Conservation (phyloP, 805 yeast species). For the Saccharomyces kudriavzevii region DNA sequence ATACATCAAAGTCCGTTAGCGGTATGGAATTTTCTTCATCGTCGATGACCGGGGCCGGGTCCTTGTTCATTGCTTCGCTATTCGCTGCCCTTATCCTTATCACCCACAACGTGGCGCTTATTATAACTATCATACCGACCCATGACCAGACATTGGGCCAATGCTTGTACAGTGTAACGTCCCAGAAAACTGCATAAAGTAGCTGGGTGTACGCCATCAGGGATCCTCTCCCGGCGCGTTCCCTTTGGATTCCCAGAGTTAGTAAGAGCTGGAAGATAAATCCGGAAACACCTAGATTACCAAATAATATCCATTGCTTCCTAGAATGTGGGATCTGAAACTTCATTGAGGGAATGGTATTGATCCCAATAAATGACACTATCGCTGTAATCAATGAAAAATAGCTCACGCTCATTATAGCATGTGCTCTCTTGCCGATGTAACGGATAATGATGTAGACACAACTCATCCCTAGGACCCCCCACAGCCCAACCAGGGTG, state of each 20-base stretch:
- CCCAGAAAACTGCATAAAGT: conserved; percentile 73
- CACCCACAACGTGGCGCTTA: conserved; percentile 56
- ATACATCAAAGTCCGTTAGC: background rate
- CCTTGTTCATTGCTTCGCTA: conserved; percentile 6
- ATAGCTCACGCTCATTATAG: conserved; percentile 69
- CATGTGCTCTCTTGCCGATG: conserved; percentile 73
- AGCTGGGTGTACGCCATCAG: conserved; percentile 70
- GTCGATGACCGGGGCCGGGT: background rate
- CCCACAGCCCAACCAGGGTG: conserved; percentile 51
- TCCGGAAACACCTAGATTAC: conserved; percentile 63
- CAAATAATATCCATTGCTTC: conserved; percentile 59
- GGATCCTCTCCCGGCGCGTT: conserved; percentile 66
- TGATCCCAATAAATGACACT: conserved; percentile 44
- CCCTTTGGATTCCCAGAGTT: conserved; percentile 79
- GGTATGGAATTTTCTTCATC: background rate
- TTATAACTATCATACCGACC: conserved; percentile 60
- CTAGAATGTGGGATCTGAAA: conserved; percentile 54
- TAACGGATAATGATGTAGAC: conserved; percentile 66
- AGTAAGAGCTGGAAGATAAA: conserved; percentile 72
- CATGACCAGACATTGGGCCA: conserved; percentile 62
- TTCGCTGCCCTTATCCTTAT: conserved; percentile 40
- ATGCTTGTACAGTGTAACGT: conserved; percentile 61
- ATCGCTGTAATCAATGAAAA: conserved; percentile 57
- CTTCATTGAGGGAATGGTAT: conserved; percentile 48
- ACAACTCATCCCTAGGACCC: conserved; percentile 60